Evolutionary conservation across 192 early-diverging fungal genomes (phyloP), one percentile per base, ranked within the genome.

Genomic region (Coemansia umbellata): DNA sequence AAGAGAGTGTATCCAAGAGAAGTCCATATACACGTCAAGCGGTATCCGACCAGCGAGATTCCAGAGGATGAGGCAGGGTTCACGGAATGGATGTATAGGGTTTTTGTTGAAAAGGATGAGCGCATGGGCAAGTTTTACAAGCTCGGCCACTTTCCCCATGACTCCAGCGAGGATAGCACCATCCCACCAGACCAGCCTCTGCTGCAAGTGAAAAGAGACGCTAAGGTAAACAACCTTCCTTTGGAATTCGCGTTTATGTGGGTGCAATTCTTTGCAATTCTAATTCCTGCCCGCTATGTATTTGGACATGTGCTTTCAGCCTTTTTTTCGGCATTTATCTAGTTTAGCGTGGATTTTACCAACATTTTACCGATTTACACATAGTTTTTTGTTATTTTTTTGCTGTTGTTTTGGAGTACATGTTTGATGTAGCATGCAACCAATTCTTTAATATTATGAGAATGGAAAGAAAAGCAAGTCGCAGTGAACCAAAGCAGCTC

Each of bases 21-120:
- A 32, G 81, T 98, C 32, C 87, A 93, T 69, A 80, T 98, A 22
- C 88, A 93, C 63, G 61, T 95, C 19, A 82, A 88, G 48, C 74
- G 81, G 27, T 86, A 80, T 33, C 62, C 77, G 11, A 66, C 86
- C 58, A 74, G 69, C 9, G 82, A 82, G 14, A 82, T 92, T 37
- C 90, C 90, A 3, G 66, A 66, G 2, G 84, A 86, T n/a, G 82
- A 84, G 17, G 82, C 85, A 8, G 80, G 70, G 13, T 94, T 91
- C 61, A 59, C 80, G 9, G 42, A 76, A 26, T 97, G 94, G 94
- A 64, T 94, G 31, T 77, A 84, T 19, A 58, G 82, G 11, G 73
- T 85, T 36, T 97, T 87, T 81, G 63, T 73, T 14, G 90, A 93
- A 53, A 97, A 97, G 67, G 94, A 97, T 68, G 66, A 69, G 40